Base-by-base conservation (phyloP, 2,329 filamentous ascomycete genomes). In the Dactylellina drechsleri region DNA sequence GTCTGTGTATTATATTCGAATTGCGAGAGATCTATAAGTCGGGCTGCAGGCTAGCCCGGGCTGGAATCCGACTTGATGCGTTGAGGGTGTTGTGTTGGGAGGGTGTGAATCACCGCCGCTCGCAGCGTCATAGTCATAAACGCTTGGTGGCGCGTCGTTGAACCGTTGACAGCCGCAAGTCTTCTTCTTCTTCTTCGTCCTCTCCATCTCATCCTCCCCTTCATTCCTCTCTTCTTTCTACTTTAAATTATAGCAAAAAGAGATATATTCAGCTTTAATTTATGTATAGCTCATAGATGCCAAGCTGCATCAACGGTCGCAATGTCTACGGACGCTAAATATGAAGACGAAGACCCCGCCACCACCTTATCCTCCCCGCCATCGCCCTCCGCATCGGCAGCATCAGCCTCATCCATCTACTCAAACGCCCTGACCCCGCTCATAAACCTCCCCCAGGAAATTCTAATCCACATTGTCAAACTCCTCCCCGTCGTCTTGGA, bases 361-460 rank as follows among this genome's bases (percentile, higher is more conserved):
- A 36, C 31, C 23, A 23, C 4, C 23, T 36, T 5, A 36, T 36
- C 31, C 31, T 36, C 31, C 31, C 31, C 31, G 6, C 31, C 43
- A 15, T 47, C 43, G 5, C 16, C 43, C 43, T 47, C 16, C 43
- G 13, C 43, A n/a, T 15, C 43, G 8, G 15, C 43, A n/a, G 43
- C 15, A 47, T n/a, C 13, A n/a, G 47, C 36, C 36, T 15, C 20
- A 36, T 7, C n/a, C 54, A 20, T 12, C 36, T 47, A 43, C 28
- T 2, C 43, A 2, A 68, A 68, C 28, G 47, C 13, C 10, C 5
- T 47, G 2, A 41, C 45, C n/a, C 68, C 52, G 20, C 47, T 36
- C 13, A 40, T 59, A 20, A 59, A 67, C 45, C 64, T 74, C 23
- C 70, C 70, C 0, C 70, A 74, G 18, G 70, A 74, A 26, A 62